Base-by-base conservation (phyloP, 2,329 filamentous ascomycete genomes). In the Pseudogymnoascus sp. region DNA sequence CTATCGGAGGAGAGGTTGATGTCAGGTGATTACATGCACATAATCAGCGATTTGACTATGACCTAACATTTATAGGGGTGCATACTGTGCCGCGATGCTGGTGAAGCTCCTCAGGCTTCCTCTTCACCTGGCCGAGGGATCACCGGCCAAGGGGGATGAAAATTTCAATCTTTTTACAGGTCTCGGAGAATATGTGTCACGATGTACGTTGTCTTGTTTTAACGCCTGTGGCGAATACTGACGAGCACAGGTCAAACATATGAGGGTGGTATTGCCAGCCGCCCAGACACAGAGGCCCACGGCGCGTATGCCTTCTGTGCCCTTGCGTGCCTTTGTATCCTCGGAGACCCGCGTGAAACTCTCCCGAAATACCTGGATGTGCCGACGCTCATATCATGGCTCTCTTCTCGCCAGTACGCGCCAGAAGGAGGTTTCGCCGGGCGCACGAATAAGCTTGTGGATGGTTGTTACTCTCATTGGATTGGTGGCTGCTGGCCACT, bases 391-490 rank as follows among this genome's bases (percentile, higher is more conserved):
- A 82, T 95, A 59, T 86, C 88, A 65, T 99, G 95, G 92, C 84
- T 99, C 40, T 93, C 91, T 7, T 87, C 90, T 50, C 88, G 92
- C 65, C 95, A 99, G 75, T 90, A 93, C 74, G 86, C 87, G 31
- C 95, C 93, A 3, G 95, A 97, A 75, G 93, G 93, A 67, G 95
- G 95, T 37, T 93, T 96, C 72, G 89, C 91, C 42, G 95, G 95
- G 65, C 88, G 95, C 69, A 96, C 93, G 29, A 97, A 97, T 81
- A 99, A 99, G 78, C 83, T 99, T 33, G 95, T 97, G 33, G 95
- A 99, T 75, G 95, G 93, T 53, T 99, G 95, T 78, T 99, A 99
- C 78, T 96, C 91, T 74, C 93, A 97, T 76, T 99, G 95, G 95
- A 89, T 96, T 35, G 95, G 95, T 62, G 90, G 89, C 62, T 97